Evolutionary conservation across 805 yeast species (phyloP), one percentile per base, ranked within the genome.

Genomic region (Clavispora phyllophila): DNA sequence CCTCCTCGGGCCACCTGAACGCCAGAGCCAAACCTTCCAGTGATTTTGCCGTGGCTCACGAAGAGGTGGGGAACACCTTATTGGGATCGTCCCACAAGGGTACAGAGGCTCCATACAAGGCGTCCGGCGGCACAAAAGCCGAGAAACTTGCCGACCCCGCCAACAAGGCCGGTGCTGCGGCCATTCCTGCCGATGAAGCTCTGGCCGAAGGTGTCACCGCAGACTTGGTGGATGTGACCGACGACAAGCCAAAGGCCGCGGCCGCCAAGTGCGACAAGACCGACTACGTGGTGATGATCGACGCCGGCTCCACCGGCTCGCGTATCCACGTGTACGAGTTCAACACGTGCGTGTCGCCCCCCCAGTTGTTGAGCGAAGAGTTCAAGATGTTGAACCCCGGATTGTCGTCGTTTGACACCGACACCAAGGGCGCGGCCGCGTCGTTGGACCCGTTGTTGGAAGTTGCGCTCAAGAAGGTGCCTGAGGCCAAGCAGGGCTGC

Each of bases 301-400:
- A 93, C 70, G 99, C 99, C 7, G 99, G 99, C 8, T 90, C 98
- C 1, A 84, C 96, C 13, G 99, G 99, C 25, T 89, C 97, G 13
- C 82, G 99, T 63, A 86, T 93, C 31, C 99, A 95, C 64, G 83
- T 93, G 37, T 93, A 95, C 66, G 81, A 85, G 55, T 93, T 93
- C 68, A 87, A 88, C 68, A 81, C 87, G 43, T 90, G 98, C 60
- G 73, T 72, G 37, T 78, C 85, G 29, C 91, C 96, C 43, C 98
- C 99, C 35, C 73, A 69, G 45, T 80, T 93, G 53, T 65, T 88
- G 43, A 70, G 75, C 38, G 99, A 93, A 69, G 78, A 76, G 42
- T 93, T 93, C 62, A 71, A 89, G 59, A 88, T 87, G 96, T 68
- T 84, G 53, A 82, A 87, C 49, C 97, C 97, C 1, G 99, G 99